Percentiles rank a stretch among this genome's conserved stretches.
phyloP scores from a whole-genome alignment of 805 yeast species.

The Sporopachydermia quercuum region DNA sequence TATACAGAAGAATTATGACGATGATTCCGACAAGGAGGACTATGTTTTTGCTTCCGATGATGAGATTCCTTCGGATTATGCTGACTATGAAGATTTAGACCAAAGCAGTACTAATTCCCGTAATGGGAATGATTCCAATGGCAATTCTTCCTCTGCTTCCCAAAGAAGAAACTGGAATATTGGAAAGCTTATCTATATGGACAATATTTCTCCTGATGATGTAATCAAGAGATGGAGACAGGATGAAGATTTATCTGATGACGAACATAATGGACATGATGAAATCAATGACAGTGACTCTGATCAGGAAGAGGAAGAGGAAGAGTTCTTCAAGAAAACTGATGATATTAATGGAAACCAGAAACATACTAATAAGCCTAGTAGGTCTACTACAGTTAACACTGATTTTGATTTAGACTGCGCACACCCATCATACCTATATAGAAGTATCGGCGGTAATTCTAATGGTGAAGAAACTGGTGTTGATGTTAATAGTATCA shows the following conservation, averaged over 20 bases:
- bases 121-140: too few relatives aligned
- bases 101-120: too few relatives aligned
- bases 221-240: slow-evolving; percentile 59
- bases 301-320: slow-evolving; percentile 23
- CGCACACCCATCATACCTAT: background rate
- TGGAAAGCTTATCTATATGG: slow-evolving; percentile 65
- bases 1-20: slow-evolving; percentile 18
- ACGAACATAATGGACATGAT: slow-evolving; percentile 11
- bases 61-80: slow-evolving; percentile 27
- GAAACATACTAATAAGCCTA: too few relatives aligned
- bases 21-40: slow-evolving; percentile 28
- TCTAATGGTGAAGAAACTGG: too few relatives aligned
- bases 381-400: slow-evolving; percentile 6
- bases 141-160: slow-evolving; percentile 24
- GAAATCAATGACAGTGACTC: slow-evolving; percentile 27
- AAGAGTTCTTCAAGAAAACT: slow-evolving; percentile 42
- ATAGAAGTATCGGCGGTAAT: background rate
- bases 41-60: slow-evolving; percentile 29
- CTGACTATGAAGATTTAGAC: slow-evolving; percentile 22
- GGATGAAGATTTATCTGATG: slow-evolving; percentile 30
- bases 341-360: slow-evolving; percentile 19
- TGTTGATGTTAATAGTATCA: slow-evolving; percentile 14
- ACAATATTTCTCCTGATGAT: slow-evolving; percentile 59
- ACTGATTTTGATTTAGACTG: background rate
- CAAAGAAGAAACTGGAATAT: slow-evolving; percentile 59